Conservation (phyloP, 179 eudicot genomes). For the Silene vulgaris region DNA sequence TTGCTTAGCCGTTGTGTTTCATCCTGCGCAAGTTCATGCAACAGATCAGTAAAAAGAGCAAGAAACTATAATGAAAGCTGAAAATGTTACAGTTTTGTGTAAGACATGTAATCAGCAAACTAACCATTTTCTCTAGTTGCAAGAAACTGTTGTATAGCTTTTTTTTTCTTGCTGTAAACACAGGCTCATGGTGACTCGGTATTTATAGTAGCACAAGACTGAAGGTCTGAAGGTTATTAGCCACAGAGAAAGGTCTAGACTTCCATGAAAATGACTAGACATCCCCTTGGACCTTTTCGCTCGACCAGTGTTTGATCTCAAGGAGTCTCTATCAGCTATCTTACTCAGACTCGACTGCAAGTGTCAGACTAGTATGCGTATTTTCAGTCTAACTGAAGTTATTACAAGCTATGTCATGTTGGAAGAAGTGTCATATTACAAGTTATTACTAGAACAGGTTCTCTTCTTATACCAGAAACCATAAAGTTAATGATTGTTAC, state of each 20-base stretch:
- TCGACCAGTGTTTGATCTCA: slow-evolving; percentile 15
- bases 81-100: neutral
- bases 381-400: neutral
- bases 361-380: neutral
- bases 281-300: slow-evolving; percentile 27
- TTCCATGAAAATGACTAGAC: slow-evolving; percentile 34
- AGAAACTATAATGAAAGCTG: neutral
- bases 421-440: too few relatives aligned
- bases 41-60: slow-evolving; percentile 12
- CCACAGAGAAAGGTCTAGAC: slow-evolving; percentile 46
- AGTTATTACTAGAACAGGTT: neutral
- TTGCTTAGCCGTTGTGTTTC: slow-evolving; percentile 23
- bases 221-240: neutral
- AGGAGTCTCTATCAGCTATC: neutral
- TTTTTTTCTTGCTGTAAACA: neutral
- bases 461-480: neutral
- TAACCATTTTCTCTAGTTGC: slow-evolving; percentile 20
- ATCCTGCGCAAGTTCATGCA: slow-evolving; percentile 20
- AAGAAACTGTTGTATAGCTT: neutral
- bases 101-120: neutral
- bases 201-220: slow-evolving; percentile 30
- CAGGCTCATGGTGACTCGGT: slow-evolving; percentile 14
- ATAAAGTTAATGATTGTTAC: neutral
- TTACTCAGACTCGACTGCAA: neutral
- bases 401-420: too few relatives aligned